Conservation (phyloP, 305 asterid species). For the Nicotiana rustica region DNA sequence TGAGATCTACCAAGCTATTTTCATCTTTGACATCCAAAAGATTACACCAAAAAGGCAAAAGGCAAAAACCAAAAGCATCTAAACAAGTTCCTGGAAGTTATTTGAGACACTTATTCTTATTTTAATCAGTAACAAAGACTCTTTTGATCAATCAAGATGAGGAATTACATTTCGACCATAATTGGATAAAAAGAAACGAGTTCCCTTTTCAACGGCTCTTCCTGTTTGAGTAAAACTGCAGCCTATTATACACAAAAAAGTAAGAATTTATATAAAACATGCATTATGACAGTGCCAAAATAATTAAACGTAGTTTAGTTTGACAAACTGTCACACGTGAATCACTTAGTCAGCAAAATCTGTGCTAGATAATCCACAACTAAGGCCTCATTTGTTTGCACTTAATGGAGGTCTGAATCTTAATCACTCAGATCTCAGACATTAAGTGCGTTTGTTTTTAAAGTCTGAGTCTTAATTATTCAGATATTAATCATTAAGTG, state of each 20-base stretch:
- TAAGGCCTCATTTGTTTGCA: not conserved
- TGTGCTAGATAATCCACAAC: slow-evolving; percentile 23
- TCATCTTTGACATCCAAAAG: no score
- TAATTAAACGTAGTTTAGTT: no score
- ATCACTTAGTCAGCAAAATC: slow-evolving; percentile 10
- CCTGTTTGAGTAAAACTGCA: slow-evolving; percentile 11
- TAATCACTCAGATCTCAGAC: no score
- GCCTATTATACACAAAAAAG: slow-evolving; percentile 14
- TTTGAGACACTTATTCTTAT: slow-evolving; percentile 1
- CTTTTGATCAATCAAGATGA: not conserved
- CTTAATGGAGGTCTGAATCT: no score
- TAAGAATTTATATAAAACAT: not conserved
- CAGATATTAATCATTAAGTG: no score
- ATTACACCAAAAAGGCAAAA: no score
- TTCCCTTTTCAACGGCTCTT: not conserved
- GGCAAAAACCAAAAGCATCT: no score
- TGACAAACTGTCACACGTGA: slow-evolving; percentile 3
- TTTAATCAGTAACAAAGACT: not conserved
- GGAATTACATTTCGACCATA: not conserved
- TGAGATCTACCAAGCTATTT: no score
- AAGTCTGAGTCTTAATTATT: no score
- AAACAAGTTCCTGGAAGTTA: not conserved
- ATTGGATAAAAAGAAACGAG: slow-evolving; percentile 20
- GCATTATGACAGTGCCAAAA: not conserved
- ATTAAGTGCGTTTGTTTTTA: no score